Evolutionary conservation across 2,329 filamentous ascomycete genomes (phyloP), one percentile per base, ranked within the genome.

Genomic region (Aspergillus novoparasiticus): DNA sequence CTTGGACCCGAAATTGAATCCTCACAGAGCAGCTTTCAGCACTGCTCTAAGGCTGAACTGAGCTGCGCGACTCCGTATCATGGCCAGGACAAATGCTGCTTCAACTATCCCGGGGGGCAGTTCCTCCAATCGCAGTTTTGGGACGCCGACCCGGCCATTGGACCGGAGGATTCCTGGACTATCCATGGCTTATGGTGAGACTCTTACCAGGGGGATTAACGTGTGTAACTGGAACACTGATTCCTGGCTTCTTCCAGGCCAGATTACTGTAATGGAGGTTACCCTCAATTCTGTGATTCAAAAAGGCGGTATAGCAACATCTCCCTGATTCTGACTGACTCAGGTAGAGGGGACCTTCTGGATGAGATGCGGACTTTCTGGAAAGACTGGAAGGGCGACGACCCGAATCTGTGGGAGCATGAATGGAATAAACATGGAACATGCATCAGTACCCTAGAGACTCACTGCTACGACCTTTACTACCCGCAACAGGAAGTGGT

Each of bases 41-140:
- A 75, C 60, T 80, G 79, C 61, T 67, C 77, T 21, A 69, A 70
- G 16, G 67, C 73, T 4, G 77, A 80, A 64, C 72, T 89, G 58
- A 90, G 87, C 69, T 92, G 90, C 72, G 85, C 88, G 62, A 89
- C 89, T 71, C 85, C 84, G 6, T 87, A 87, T 3, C 77, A 78
- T 9, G 83, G 86, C n/a, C 75, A 82, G 57, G 83, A 93, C 71
- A 85, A 88, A 8, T 93, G 91, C 80, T 93, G 91, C 78, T 90
- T 92, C 80, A 90, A 90, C 71, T 83, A 86, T 26, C 90, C 90
- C 0, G 87, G 89, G 4, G 91, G 91, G 9, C 86, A 91, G 65
- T 79, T 93, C 51, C 82, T 93, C 5, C 86, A 87, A 75, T 93
- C 91, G 2, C 90, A 93, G 70, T 93, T 93, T 78, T 93, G 90